These are phyloP conservation scores for Scleroderma citrinum DNA, from an alignment of 768 basidiomycete genomes.

Conservation along the genomic window DNA sequence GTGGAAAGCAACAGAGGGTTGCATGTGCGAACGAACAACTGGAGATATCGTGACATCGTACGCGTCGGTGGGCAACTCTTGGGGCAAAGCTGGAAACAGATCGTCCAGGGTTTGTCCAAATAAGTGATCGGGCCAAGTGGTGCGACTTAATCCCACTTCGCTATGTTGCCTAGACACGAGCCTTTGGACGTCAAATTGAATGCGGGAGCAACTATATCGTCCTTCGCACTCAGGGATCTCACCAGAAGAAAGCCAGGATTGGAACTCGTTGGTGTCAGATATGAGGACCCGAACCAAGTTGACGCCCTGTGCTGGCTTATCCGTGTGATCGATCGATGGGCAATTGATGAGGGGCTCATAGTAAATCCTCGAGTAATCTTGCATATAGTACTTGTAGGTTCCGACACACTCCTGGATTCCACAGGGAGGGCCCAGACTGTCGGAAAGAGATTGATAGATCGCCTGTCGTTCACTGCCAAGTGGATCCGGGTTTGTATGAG, in stretches of 20 bases:
- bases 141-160: constrained; percentile 4
- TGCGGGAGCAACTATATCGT: constrained; percentile 9
- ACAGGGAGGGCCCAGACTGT: constrained; percentile 39
- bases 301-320: constrained; percentile 1
- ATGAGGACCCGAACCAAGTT: constrained; percentile 12
- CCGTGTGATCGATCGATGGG: constrained; percentile 10
- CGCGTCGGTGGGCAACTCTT: too few species aligned
- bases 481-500: too few species aligned
- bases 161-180: constrained; percentile 8
- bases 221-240: constrained; percentile 18
- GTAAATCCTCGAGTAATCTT: constrained; percentile 40
- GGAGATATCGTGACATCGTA: constrained; percentile 27
- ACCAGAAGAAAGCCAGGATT: constrained; percentile 28
- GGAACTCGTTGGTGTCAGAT: constrained; percentile 22
- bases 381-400: constrained; percentile 48
- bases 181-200: constrained; percentile 10
- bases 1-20: too few species aligned
- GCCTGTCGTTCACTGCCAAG: constrained; percentile 38
- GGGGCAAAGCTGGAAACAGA: constrained; percentile 17
- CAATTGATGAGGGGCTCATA: constrained; percentile 36
- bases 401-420: constrained; percentile 48
- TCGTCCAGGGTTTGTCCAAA: constrained; percentile 19
- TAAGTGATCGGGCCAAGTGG: constrained; percentile 5
- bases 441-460: constrained; percentile 47
- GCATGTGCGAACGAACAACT: constrained; percentile 13